These are phyloP conservation scores for Sechiopsis laciniata DNA, from an alignment of 306 rosid genomes.

Conservation along the genomic window DNA sequence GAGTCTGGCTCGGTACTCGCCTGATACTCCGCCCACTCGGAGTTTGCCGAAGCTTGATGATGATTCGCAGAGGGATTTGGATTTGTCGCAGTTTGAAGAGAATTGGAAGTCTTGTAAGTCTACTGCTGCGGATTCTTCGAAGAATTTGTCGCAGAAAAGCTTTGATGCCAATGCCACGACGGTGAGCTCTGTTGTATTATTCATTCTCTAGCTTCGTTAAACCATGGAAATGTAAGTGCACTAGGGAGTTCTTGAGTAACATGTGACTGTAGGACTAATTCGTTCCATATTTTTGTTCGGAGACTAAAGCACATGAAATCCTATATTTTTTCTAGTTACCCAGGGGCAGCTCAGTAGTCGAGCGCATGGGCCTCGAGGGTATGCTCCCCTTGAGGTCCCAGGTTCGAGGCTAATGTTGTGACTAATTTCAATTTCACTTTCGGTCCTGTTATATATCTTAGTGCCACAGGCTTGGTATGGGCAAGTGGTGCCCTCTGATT, in stretches of 20 bases:
- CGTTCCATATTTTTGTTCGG: not conserved
- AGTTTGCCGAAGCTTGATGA: slow-evolving; percentile 43
- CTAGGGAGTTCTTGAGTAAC: not conserved
- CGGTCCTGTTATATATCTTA: no score
- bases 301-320: not conserved
- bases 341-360: no score
- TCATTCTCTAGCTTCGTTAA: not conserved
- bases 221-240: not conserved
- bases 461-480: no score
- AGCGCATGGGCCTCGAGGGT: no score
- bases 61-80: slow-evolving; percentile 37
- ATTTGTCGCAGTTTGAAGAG: slow-evolving; percentile 41
- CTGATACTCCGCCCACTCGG: slow-evolving; percentile 37
- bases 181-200: slow-evolving; percentile 31
- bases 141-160: slow-evolving; percentile 48
- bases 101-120: slow-evolving; percentile 51
- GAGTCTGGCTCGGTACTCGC: slow-evolving; percentile 54
- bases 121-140: slow-evolving; percentile 47
- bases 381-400: no score
- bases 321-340: not conserved
- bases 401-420: no score
- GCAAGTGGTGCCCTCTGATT: no score
- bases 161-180: slow-evolving; percentile 59
- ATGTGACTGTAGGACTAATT: not conserved
- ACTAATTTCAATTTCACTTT: no score